Percentiles rank a stretch among this genome's conserved stretches.
Conservation (phyloP, 73 alveolate species). For the Paramecium pentaurelia region DNA sequence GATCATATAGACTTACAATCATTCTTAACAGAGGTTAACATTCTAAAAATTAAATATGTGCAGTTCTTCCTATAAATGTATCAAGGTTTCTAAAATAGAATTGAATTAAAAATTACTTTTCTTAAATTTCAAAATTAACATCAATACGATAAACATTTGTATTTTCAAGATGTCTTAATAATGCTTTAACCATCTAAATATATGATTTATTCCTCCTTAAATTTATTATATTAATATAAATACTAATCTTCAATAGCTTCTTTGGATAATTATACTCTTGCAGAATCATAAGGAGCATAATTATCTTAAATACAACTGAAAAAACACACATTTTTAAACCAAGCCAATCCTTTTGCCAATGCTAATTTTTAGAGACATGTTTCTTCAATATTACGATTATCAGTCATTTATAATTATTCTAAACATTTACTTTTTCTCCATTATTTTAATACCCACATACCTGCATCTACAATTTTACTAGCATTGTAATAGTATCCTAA, state of each 20-base stretch:
- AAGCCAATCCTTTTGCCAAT: slow-evolving; percentile 77
- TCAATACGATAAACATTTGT: slow-evolving; percentile 86
- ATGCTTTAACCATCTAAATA: slow-evolving; percentile 88
- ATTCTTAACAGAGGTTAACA: slow-evolving; percentile 90
- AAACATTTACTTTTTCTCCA: slow-evolving; percentile 88
- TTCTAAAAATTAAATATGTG: slow-evolving; percentile 96
- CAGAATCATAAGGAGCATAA: slow-evolving; percentile 98
- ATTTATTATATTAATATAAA: not conserved
- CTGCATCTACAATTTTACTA: slow-evolving; percentile 93
- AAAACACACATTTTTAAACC: slow-evolving; percentile 92
- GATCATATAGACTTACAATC: slow-evolving; percentile 84
- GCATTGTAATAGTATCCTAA: slow-evolving; percentile 89
- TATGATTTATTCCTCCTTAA: slow-evolving; percentile 83
- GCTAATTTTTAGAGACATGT: slow-evolving; percentile 89
- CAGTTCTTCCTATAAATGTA: slow-evolving; percentile 97
- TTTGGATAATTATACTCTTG: slow-evolving; percentile 87
- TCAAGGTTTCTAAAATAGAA: slow-evolving; percentile 73
- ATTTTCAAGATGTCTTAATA: slow-evolving; percentile 74
- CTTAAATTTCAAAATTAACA: slow-evolving; percentile 90
- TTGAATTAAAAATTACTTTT: slow-evolving; percentile 59
- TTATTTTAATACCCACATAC: slow-evolving; percentile 96
- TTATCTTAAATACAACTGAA: slow-evolving; percentile 90
- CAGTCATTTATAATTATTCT: slow-evolving; percentile 88
- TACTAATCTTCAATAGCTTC: slow-evolving; percentile 78
- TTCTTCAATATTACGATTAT: slow-evolving; percentile 83